Evolutionary conservation across 1,139 yeast genomes (phyloP), one percentile per base, ranked within the genome.

Genomic region (Scheffersomyces titani): DNA sequence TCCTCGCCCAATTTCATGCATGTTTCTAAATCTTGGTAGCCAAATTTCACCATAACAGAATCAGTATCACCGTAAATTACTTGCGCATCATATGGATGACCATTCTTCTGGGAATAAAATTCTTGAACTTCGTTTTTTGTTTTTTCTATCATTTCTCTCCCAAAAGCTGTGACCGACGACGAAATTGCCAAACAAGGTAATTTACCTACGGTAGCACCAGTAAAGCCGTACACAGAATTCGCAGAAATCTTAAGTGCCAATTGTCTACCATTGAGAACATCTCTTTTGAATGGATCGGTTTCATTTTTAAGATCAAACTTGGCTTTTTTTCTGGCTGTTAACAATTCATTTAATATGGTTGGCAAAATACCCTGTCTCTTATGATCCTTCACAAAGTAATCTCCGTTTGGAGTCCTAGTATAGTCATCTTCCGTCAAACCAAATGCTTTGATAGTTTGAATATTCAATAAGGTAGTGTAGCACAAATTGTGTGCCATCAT

Each of bases 401-500:
- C 98, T 2, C 97, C 97, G 65, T 92, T 94, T 0, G 99, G 99
- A 0, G 98, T 90, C 53, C 81, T 77, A 0, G 90, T 88, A 70
- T 94, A 96, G 68, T 96, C 98, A 53, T 84, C 87, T 62, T 89
- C 87, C 48, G 82, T 78, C 50, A 96, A 76, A 0, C 79, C 79
- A 58, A 89, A 80, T 51, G 90, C 81, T 49, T 86, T 84, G 47
- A 92, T 89, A 0, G 96, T 84, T 50, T 83, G 84, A 60, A 84
- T 85, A 63, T 85, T 89, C 54, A 94, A 74, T 50, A 94, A 76
- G 0, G 99, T 93, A 0, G 99, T 94, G 72, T 96, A 96, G 72
- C 99, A 96, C 58, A 96, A 78, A 71, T 96, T 96, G 71, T 96
- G 99, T 0, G 99, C 99, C 98, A 94, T 94, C 98, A 96, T 96